Evolutionary conservation across 1,139 yeast species (phyloP).

Genomic region (Scheffersomyces segobiensis): DNA sequence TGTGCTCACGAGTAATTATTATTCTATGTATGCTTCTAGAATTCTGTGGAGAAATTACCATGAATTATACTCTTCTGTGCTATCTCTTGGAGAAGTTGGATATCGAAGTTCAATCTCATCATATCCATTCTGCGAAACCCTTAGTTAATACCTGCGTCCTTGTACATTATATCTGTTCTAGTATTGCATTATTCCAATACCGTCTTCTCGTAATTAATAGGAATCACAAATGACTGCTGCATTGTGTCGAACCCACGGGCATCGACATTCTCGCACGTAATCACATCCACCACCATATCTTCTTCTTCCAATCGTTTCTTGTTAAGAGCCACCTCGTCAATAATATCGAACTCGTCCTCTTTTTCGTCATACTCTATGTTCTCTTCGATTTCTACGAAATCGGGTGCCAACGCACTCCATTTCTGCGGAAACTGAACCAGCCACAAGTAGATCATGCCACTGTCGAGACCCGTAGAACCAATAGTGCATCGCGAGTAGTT

Average conservation of each 20-base stretch:
- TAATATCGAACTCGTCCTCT: conserved; percentile 90
- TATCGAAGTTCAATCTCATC: too few species aligned
- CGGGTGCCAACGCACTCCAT: conserved; percentile 98
- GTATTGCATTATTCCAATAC: not conserved
- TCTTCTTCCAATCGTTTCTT: conserved; percentile 67
- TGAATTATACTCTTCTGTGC: not conserved
- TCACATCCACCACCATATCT: conserved; percentile 67
- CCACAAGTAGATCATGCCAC: conserved; percentile 85
- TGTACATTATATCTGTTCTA: not conserved
- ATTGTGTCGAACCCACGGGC: conserved; percentile 64
- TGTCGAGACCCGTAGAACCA: conserved; percentile 86
- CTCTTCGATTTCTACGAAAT: conserved; percentile 92
- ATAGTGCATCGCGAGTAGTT: conserved; percentile 73
- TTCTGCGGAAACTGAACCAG: conserved; percentile 81
- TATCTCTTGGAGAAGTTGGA: not conserved
- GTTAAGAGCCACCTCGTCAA: conserved; percentile 62
- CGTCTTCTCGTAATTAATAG: conserved; percentile 33
- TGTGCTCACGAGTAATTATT: not conserved
- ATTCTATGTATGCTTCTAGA: not conserved
- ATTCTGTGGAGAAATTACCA: not conserved
- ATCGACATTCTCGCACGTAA: conserved; percentile 60
- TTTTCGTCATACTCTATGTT: conserved; percentile 84
- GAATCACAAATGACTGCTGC: conserved; percentile 45
- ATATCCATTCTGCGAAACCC: too few species aligned
- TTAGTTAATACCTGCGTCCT: too few species aligned